Conservation (phyloP, 331 rosid species). For the Quercus tomentella region DNA sequence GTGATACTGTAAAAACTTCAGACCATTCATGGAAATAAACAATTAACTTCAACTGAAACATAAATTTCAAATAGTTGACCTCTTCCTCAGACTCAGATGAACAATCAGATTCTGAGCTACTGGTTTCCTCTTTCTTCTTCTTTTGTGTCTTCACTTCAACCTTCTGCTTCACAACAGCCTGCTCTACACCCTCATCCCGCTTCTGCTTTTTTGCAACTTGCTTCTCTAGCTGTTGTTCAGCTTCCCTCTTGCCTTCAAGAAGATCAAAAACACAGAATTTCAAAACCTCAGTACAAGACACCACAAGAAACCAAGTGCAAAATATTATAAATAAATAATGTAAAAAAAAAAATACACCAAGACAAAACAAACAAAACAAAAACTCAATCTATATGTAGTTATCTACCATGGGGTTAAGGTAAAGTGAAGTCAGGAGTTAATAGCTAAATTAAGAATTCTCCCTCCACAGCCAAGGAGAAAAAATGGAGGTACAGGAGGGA, state of each 20-base stretch:
- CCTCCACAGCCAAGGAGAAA: no score
- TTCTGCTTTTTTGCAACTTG: constrained; percentile 66
- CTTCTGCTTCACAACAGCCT: constrained; percentile 52
- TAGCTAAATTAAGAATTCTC: no score
- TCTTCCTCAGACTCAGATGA: constrained; percentile 44
- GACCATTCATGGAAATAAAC: no score
- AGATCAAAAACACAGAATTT: not conserved
- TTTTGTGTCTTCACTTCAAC: constrained; percentile 40
- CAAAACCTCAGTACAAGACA: not conserved
- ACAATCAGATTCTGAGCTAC: constrained; percentile 34
- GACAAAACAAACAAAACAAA: no score
- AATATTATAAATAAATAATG: no score
- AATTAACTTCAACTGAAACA: no score
- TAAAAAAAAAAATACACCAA: no score
- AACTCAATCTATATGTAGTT: no score
- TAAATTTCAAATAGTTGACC: constrained; percentile 11
- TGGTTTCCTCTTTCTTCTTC: constrained; percentile 27
- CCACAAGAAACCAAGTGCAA: not conserved
- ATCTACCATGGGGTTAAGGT: no score
- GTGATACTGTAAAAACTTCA: no score
- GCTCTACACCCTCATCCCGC: constrained; percentile 27
- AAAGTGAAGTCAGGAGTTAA: no score
- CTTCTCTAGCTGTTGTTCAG: constrained; percentile 50
- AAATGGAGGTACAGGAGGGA: no score
- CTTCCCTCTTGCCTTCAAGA: constrained; percentile 61